Conservation (phyloP, 768 basidiomycete species). For the Pisolithus tinctorius region DNA sequence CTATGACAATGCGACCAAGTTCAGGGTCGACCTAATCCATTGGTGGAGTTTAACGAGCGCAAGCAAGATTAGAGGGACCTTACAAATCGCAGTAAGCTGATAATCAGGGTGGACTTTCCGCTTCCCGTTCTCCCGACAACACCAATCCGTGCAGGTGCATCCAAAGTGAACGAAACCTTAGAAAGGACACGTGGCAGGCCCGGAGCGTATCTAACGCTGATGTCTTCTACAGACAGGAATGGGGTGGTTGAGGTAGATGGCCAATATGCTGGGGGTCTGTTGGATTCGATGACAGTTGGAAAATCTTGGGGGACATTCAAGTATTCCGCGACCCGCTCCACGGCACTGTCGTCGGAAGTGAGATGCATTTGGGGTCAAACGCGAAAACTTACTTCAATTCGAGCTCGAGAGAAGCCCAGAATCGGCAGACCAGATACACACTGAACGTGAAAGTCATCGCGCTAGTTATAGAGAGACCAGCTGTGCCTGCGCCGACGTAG, state of each 20-base stretch:
- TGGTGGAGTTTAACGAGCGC: background rate
- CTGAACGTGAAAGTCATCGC: conserved; percentile 45
- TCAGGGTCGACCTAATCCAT: conserved; percentile 59
- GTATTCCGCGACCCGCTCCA: conserved; percentile 90
- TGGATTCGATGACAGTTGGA: conserved; percentile 62
- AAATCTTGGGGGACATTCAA: conserved; percentile 86
- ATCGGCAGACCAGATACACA: conserved; percentile 37
- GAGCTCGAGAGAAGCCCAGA: conserved; percentile 56
- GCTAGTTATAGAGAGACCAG: conserved; percentile 42
- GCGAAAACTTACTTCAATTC: conserved; percentile 58
- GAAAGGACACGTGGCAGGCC: conserved; percentile 79
- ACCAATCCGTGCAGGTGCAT: conserved; percentile 69
- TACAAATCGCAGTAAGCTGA: conserved; percentile 80
- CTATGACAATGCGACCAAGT: conserved; percentile 70
- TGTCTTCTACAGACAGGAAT: conserved; percentile 64
- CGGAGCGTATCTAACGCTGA: conserved; percentile 77
- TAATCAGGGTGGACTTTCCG: conserved; percentile 79
- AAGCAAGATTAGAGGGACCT: conserved; percentile 17
- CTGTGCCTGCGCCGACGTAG: conserved; percentile 27
- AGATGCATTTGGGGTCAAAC: conserved; percentile 2
- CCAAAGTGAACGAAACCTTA: conserved; percentile 65
- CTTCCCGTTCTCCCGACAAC: conserved; percentile 79
- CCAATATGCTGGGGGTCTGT: conserved; percentile 88
- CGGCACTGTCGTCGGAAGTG: conserved; percentile 45
- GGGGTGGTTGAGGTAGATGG: conserved; percentile 62